Conservation (phyloP, 345 rosid genomes). For the Barbarea vulgaris region DNA sequence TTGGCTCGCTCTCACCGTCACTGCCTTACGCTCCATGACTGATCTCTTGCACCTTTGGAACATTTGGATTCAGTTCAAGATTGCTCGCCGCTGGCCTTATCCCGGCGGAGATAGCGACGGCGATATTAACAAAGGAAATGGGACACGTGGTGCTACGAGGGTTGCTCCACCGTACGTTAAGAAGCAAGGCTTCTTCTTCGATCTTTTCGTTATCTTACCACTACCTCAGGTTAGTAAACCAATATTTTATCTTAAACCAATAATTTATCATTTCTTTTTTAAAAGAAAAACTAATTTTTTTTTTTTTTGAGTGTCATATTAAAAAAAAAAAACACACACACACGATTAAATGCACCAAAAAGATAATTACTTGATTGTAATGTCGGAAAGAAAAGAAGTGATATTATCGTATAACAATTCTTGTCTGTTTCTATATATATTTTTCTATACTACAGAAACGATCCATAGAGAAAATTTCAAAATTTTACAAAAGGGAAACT, state of each 20-base stretch:
- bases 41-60: conserved; percentile 88
- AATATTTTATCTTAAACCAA: not conserved
- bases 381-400: not conserved
- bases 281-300: not conserved
- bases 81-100: conserved; percentile 48
- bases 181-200: conserved; percentile 76
- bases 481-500: not conserved
- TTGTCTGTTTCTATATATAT: not conserved
- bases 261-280: not conserved
- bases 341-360: not conserved
- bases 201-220: conserved; percentile 86
- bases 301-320: not conserved
- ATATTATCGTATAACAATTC: not conserved
- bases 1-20: conserved; percentile 91
- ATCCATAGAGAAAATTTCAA: not conserved
- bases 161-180: conserved; percentile 53
- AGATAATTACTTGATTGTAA: not conserved
- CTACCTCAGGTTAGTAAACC: conserved; percentile 70
- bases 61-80: conserved; percentile 77
- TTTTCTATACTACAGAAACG: not conserved
- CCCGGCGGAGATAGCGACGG: conserved; percentile 31
- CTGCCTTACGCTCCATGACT: conserved; percentile 89
- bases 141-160: conserved; percentile 30
- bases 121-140: conserved; percentile 24
- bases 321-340: too few relatives aligned